Evolutionary conservation across 345 rosid species (phyloP).

Genomic region (Brassica carinata): DNA sequence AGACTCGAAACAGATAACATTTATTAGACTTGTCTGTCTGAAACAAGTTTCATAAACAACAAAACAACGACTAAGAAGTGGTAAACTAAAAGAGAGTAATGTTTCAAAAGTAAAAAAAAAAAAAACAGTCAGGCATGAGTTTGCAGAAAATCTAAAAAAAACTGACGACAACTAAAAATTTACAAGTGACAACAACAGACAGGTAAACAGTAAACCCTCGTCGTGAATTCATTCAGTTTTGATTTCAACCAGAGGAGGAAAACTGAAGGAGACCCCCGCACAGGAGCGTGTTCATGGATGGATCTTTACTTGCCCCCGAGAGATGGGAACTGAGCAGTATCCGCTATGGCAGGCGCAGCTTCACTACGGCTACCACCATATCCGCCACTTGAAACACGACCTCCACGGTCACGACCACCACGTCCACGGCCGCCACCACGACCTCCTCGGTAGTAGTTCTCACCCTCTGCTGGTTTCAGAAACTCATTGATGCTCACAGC

Average conservation of each 20-base stretch:
- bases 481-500: constrained; percentile 90
- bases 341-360: constrained; percentile 74
- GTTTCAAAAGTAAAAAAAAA: constrained; percentile 20
- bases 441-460: constrained; percentile 48
- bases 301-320: constrained; percentile 80
- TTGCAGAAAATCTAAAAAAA: constrained; percentile 35
- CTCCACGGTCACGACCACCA: constrained; percentile 72
- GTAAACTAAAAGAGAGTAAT: constrained; percentile 10
- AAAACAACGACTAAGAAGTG: constrained; percentile 21
- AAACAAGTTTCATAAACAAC: constrained; percentile 18
- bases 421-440: constrained; percentile 71
- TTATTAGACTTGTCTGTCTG: constrained; percentile 4
- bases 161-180: constrained; percentile 36
- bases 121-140: constrained; percentile 17
- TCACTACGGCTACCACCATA: constrained; percentile 43
- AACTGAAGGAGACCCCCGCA: constrained; percentile 9
- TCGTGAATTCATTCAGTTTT: not conserved
- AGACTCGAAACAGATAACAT: constrained; percentile 17
- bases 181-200: constrained; percentile 38
- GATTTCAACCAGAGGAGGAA: constrained; percentile 7
- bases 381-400: constrained; percentile 62
- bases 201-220: not conserved
- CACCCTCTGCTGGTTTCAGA: constrained; percentile 93
- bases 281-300: constrained; percentile 9
- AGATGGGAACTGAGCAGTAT: constrained; percentile 88